phyloP scores from a whole-genome alignment of 768 basidiomycete species.

The Phylloporus arenicola region DNA sequence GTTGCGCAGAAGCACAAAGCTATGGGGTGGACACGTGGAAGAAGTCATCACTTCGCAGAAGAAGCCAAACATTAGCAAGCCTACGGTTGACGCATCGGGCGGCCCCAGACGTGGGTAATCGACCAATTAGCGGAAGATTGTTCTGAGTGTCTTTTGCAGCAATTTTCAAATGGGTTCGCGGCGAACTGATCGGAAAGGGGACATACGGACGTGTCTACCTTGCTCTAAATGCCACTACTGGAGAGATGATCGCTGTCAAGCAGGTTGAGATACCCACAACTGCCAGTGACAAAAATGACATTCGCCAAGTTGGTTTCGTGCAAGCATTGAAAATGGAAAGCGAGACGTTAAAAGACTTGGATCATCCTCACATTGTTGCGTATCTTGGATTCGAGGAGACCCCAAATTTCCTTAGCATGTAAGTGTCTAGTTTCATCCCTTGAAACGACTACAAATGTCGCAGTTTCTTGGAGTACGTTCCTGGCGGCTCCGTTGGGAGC shows the following conservation, averaged over 20 bases:
- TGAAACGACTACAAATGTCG: conserved; percentile 8
- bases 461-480: conserved; percentile 98
- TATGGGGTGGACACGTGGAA: conserved; percentile 92
- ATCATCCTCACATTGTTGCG: conserved; percentile 96
- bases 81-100: conserved; percentile 55
- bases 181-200: conserved; percentile 94
- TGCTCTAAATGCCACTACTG: conserved; percentile 91
- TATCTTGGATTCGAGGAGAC: conserved; percentile 96
- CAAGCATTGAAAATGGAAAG: conserved; percentile 93
- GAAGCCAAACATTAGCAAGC: conserved; percentile 38
- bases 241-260: conserved; percentile 99
- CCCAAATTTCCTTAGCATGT: conserved; percentile 86
- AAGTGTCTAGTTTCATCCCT: conserved; percentile 30
- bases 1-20: conserved; percentile 80
- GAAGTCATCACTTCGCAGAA: conserved; percentile 81
- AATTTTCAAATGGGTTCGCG: conserved; percentile 98
- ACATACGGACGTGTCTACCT: conserved; percentile 96
- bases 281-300: conserved; percentile 85
- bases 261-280: conserved; percentile 95
- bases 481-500: conserved; percentile 91
- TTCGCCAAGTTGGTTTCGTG: conserved; percentile 77
- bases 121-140: background rate
- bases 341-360: conserved; percentile 92
- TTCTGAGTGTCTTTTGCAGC: conserved; percentile 39
- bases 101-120: conserved; percentile 60